Evolutionary conservation across 1,139 yeast genomes (phyloP).

Genomic region (Lodderomyces beijingensis): DNA sequence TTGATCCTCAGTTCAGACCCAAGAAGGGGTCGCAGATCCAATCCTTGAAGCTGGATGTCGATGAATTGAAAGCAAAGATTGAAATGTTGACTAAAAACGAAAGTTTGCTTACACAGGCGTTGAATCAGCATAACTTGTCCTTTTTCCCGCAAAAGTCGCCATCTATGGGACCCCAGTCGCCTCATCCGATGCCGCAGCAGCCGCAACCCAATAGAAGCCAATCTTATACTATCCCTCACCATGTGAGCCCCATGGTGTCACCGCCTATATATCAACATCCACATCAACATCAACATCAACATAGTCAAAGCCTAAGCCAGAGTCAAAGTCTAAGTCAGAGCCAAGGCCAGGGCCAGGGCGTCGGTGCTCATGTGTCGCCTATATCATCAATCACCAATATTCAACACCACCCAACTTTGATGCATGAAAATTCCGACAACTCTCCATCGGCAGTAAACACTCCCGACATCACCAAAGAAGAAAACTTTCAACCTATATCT

Average conservation of each 20-base stretch:
- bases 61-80: conserved; percentile 72
- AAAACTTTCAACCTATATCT: conserved; percentile 16
- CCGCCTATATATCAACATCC: background rate
- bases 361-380: conserved; percentile 9
- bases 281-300: conserved; percentile 3
- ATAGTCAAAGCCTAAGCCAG: conserved; percentile 13
- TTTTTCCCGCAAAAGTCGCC: conserved; percentile 13
- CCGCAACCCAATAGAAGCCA: too few relatives aligned
- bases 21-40: conserved; percentile 90
- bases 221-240: too few relatives aligned
- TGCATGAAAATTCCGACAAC: conserved; percentile 22
- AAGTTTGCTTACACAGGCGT: conserved; percentile 59
- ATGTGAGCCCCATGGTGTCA: background rate
- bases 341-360: background rate
- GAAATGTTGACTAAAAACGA: conserved; percentile 72
- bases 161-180: background rate
- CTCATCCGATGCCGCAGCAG: conserved; percentile 11
- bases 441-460: conserved; percentile 18
- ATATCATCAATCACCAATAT: conserved; percentile 10
- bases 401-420: conserved; percentile 9
- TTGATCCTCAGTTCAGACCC: conserved; percentile 89
- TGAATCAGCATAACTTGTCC: conserved; percentile 41
- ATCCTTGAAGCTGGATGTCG: conserved; percentile 77
- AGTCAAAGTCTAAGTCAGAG: conserved; percentile 1
- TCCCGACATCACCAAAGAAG: conserved; percentile 5